Conservation (phyloP, 129 eudicot species). For the Artemisia tridentata region DNA sequence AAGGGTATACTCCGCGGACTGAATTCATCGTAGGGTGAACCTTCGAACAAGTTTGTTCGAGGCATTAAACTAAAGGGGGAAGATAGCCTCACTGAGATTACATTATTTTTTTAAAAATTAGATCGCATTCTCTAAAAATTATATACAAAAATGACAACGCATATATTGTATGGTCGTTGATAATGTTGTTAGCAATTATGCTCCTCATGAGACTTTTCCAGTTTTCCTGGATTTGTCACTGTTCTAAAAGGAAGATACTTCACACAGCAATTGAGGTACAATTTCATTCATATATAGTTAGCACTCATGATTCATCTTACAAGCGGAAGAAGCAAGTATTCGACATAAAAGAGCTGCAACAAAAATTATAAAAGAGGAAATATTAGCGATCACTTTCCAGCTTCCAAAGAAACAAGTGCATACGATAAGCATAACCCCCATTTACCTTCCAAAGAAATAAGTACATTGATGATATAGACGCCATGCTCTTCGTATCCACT, state of each 20-base stretch:
- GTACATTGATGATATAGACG: conserved; percentile 33
- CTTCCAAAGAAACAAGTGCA: not conserved
- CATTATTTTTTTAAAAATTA: too few relatives aligned
- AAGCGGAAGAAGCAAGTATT: conserved; percentile 33
- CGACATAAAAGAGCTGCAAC: conserved; percentile 30
- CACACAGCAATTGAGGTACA: not conserved
- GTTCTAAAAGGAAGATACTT: not conserved
- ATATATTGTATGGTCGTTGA: too few relatives aligned
- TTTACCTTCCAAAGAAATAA: conserved; percentile 40
- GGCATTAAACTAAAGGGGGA: too few relatives aligned
- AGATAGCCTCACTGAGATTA: too few relatives aligned
- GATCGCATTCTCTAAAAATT: too few relatives aligned
- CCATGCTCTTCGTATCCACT: conserved; percentile 27
- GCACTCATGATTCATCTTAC: conserved; percentile 13
- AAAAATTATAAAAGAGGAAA: not conserved
- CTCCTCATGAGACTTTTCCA: not conserved
- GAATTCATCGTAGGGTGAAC: too few relatives aligned
- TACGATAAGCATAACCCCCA: not conserved
- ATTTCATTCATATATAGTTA: not conserved
- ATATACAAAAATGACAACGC: too few relatives aligned
- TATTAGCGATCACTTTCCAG: too few relatives aligned
- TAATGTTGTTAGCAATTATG: not conserved
- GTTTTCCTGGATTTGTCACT: not conserved
- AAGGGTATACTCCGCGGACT: too few relatives aligned
- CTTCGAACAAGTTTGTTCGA: too few relatives aligned